Base-by-base conservation (phyloP, 257 asterid genomes). In the Ocimum tenuiflorum region DNA sequence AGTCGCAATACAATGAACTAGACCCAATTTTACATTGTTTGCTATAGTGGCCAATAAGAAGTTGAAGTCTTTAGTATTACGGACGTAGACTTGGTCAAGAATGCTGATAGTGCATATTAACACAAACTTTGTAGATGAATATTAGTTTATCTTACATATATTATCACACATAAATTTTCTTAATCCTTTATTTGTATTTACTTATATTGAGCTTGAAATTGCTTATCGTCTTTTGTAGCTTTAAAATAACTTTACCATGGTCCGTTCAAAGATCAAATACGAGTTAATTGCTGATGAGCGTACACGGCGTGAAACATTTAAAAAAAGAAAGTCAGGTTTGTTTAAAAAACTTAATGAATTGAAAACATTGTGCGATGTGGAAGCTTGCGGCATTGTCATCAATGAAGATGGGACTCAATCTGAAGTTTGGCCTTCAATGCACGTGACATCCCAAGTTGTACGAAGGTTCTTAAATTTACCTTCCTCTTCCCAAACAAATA, bases 211-310 rank as follows among this genome's bases (percentile, higher is more conserved):
- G 56, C 68, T 54, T 75, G 62, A 59, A 60, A 62, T 27, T 57
- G 27, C 70, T 73, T 56, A 46, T 66, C 54, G 54, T 67, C 60
- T 75, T 67, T 67, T 77, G 60, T 68, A 74, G 75, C 67, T 66
- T 42, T 63, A 68, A n/a, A 63, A 65, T 60, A 60, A 54, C 39
- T 52, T 54, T 52, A 75, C 71, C 77, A 84, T 79, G 85, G 82
- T 79, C 72, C 85, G 87, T 20, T 77, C 80, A 55, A 84, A 79
- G 81, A 60, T 79, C 63, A 84, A 51, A 57, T 81, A 79, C 41
- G 80, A 84, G 76, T 70, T 84, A 27, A 67, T 84, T 49, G 71
- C 83, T 14, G 82, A 84, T 46, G 85, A 77, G 1, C 78, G 79
- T 17, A 48, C 72, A 19, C 67, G 87, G 27, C 78, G 79, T 6